A percentile compares a stretch with the other conserved stretches of the same genome.
phyloP scores from a whole-genome alignment of 139 green algal species.

The Micractinium sp. region DNA sequence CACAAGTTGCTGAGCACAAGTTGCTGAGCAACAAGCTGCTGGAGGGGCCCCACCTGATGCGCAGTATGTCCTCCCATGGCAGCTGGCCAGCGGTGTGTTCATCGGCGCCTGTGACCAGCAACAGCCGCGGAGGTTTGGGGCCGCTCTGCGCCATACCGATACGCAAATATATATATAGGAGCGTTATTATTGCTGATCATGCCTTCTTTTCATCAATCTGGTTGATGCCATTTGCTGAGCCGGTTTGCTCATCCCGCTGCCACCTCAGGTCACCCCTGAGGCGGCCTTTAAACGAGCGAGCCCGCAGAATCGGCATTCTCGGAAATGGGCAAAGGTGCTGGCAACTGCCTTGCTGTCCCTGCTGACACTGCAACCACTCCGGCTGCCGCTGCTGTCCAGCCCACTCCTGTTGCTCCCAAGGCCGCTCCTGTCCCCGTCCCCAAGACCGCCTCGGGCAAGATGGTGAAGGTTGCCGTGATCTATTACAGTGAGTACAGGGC shows the following conservation, averaged over 20 bases:
- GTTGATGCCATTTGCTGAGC: too few species aligned
- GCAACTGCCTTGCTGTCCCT: neutral
- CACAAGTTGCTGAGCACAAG: too few species aligned
- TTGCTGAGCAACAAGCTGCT: too few species aligned
- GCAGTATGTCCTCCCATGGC: too few species aligned
- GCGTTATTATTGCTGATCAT: too few species aligned
- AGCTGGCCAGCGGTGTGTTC: too few species aligned
- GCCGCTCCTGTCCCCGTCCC: neutral
- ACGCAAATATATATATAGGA: too few species aligned
- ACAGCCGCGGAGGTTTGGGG: too few species aligned
- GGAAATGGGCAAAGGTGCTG: slow-evolving; percentile 23
- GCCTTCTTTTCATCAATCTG: too few species aligned
- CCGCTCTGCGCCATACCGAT: too few species aligned
- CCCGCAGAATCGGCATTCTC: neutral
- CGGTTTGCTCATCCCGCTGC: neutral
- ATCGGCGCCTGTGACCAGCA: too few species aligned
- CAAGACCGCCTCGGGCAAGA: neutral
- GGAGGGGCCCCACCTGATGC: too few species aligned
- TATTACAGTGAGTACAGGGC: slow-evolving; percentile 12
- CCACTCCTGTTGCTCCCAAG: neutral
- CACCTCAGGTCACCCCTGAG: neutral
- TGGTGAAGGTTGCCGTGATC: slow-evolving; percentile 30
- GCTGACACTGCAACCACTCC: neutral
- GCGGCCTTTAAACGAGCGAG: neutral
- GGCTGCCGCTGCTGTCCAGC: neutral